phyloP scores from a whole-genome alignment of 306 rosid genomes.

The Citrullus colocynthis region DNA sequence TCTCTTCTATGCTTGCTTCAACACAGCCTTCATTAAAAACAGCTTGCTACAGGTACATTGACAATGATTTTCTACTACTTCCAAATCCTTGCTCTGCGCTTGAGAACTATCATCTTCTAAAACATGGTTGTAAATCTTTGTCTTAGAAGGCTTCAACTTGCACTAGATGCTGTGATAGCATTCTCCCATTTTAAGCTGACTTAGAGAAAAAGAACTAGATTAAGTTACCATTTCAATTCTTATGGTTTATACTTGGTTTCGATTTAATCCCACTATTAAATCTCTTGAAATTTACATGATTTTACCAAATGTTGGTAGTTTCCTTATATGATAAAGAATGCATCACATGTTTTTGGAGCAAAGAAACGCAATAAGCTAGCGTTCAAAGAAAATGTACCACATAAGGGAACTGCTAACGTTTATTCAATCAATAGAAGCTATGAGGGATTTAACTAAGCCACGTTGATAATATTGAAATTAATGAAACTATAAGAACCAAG shows the following conservation, averaged over 20 bases:
- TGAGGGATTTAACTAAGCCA: neutral
- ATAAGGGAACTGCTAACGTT: neutral
- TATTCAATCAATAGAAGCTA: neutral
- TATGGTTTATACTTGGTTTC: neutral
- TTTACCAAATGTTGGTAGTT: neutral
- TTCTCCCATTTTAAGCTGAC: neutral
- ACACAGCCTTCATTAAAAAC: slow-evolving; percentile 73
- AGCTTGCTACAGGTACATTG: slow-evolving; percentile 62
- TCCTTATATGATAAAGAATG: neutral
- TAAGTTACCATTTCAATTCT: neutral
- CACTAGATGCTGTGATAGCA: neutral
- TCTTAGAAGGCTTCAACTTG: neutral
- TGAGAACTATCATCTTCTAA: neutral
- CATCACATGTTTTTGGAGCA: neutral
- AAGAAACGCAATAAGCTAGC: neutral
- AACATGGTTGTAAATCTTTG: neutral
- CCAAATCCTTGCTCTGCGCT: neutral
- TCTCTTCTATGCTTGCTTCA: slow-evolving; percentile 88
- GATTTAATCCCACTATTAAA: neutral
- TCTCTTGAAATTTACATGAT: neutral
- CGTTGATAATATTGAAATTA: neutral
- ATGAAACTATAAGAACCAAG: neutral
- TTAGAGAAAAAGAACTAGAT: neutral
- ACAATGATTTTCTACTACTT: neutral
- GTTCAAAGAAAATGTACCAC: neutral